phyloP scores from a whole-genome alignment of 345 rosid genomes.

The Noccaea caerulescens region DNA sequence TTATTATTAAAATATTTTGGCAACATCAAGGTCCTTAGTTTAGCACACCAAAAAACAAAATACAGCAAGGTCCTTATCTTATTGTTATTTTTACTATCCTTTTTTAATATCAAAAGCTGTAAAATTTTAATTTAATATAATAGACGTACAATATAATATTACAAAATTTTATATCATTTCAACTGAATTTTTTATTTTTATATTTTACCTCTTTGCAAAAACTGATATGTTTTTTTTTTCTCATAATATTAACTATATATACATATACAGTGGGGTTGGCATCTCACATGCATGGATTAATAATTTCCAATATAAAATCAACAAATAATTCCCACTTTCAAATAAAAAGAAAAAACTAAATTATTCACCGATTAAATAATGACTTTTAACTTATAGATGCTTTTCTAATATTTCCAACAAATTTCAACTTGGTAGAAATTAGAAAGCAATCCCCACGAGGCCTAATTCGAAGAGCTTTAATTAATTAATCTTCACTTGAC shows the following conservation, averaged over 20 bases:
- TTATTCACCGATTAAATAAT: background rate
- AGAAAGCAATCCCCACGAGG: conserved; percentile 40
- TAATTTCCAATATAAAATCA: background rate
- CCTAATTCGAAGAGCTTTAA: conserved; percentile 26
- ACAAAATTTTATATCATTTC: no score
- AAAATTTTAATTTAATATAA: no score
- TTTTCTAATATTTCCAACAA: background rate
- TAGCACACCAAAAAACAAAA: no score
- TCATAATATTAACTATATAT: background rate
- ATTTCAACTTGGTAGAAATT: conserved; percentile 14
- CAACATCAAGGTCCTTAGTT: background rate
- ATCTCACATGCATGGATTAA: conserved; percentile 31
- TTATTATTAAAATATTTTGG: conserved; percentile 7
- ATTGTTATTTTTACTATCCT: no score
- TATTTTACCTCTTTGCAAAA: background rate
- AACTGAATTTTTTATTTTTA: no score
- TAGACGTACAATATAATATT: no score
- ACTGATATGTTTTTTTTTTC: background rate
- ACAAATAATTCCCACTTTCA: background rate
- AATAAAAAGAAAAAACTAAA: background rate
- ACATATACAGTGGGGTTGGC: background rate
- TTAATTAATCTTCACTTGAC: conserved; percentile 22
- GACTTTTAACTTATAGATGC: background rate
- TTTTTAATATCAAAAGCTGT: no score
- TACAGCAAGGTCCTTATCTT: no score